Conservation (phyloP, 2,329 filamentous ascomycete genomes). For the Ophiostoma australiae region DNA sequence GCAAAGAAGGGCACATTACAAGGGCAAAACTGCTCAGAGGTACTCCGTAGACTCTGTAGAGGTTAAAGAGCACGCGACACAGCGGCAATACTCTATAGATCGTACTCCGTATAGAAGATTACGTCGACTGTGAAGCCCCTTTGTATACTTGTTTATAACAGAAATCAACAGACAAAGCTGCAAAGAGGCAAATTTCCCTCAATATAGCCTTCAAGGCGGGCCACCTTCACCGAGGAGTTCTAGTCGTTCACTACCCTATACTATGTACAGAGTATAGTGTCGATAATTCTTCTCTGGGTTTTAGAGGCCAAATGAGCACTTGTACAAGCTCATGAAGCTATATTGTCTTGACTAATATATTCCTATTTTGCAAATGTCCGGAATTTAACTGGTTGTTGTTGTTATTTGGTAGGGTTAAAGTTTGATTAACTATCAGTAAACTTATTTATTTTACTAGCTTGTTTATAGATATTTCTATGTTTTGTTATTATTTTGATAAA, state of each 20-base stretch:
- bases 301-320: neutral
- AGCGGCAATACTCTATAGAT: neutral
- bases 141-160: conserved; percentile 11
- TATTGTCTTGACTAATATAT: neutral
- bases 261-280: neutral
- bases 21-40: neutral
- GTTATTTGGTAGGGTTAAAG: neutral
- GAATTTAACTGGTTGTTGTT: neutral
- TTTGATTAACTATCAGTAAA: neutral
- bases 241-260: neutral
- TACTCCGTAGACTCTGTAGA: too few relatives aligned
- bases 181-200: neutral
- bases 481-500: neutral
- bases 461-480: neutral
- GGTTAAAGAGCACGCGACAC: neutral
- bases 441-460: neutral
- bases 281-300: neutral
- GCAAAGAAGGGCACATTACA: neutral
- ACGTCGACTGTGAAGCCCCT: neutral
- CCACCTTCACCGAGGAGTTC: neutral
- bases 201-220: neutral
- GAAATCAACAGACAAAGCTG: neutral
- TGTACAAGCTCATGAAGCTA: neutral
- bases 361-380: conserved; percentile 4
- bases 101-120: neutral